These are phyloP conservation scores for Fagopyrum tataricum DNA, from an alignment of 148 eudicot genomes.

Conservation along the genomic window DNA sequence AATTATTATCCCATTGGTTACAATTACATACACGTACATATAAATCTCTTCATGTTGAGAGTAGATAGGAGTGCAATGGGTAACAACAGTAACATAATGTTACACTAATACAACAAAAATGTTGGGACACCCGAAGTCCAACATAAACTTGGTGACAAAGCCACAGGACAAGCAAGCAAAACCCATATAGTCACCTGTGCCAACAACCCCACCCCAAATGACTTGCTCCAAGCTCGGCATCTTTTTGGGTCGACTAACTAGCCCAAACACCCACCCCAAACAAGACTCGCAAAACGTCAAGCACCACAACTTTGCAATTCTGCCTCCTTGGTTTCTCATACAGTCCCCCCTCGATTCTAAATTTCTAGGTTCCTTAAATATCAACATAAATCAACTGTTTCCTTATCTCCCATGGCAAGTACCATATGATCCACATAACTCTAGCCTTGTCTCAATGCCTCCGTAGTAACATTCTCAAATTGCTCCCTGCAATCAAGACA, in stretches of 20 bases:
- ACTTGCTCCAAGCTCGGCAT: no score
- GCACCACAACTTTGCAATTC: neutral
- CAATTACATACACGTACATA: neutral
- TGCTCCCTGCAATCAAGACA: slow-evolving; percentile 50
- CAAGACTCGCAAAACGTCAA: neutral
- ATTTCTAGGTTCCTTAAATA: neutral
- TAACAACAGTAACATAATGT: neutral
- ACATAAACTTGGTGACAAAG: neutral
- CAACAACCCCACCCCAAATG: neutral
- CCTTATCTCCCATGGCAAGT: neutral
- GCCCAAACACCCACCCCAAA: neutral
- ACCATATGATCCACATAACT: neutral
- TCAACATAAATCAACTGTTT: neutral
- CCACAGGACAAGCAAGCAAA: neutral
- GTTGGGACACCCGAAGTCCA: neutral
- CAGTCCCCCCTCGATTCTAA: neutral
- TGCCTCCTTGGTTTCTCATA: neutral
- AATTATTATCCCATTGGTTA: neutral
- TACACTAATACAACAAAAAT: neutral
- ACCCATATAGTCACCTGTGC: neutral
- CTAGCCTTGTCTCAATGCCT: no score
- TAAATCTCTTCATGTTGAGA: neutral
- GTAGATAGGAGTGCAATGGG: neutral
- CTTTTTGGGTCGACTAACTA: no score
- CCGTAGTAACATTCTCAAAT: no score